Evolutionary conservation across 371 early-diverging fungal species (phyloP).

Genomic region (Dinochytrium kinnereticum): DNA sequence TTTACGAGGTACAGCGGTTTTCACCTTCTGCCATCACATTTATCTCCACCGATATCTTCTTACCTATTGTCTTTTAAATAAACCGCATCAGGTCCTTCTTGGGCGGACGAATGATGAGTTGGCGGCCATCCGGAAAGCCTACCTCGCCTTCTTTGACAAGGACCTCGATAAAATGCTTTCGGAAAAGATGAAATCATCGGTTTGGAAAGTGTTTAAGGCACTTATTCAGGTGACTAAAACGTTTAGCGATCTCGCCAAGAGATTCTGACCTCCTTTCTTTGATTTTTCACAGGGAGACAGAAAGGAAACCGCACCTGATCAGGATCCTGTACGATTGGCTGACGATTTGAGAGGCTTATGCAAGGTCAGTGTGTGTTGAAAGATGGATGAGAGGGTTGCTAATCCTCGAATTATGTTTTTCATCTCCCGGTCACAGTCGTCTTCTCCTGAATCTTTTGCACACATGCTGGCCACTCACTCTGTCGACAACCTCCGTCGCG

Average conservation of each 20-base stretch:
- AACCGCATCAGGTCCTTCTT: background rate
- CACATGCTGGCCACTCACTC: background rate
- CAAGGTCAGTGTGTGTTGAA: background rate
- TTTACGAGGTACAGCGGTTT: conserved; percentile 1
- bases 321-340: background rate
- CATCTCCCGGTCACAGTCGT: no score
- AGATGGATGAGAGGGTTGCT: no score
- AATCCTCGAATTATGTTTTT: no score
- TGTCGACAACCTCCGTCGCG: background rate
- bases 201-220: background rate
- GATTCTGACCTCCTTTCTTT: no score
- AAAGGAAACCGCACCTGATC: background rate
- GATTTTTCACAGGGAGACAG: background rate
- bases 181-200: background rate
- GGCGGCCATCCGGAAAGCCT: background rate
- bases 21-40: no score
- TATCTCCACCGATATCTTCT: no score
- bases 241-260: no score
- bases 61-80: background rate
- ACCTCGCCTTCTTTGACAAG: background rate
- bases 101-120: conserved; percentile 3
- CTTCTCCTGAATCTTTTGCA: background rate
- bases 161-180: background rate
- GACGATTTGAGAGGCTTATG: background rate
- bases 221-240: conserved; percentile 2